These are phyloP conservation scores for Mycena galopus DNA, from an alignment of 768 basidiomycete genomes.

Conservation along the genomic window DNA sequence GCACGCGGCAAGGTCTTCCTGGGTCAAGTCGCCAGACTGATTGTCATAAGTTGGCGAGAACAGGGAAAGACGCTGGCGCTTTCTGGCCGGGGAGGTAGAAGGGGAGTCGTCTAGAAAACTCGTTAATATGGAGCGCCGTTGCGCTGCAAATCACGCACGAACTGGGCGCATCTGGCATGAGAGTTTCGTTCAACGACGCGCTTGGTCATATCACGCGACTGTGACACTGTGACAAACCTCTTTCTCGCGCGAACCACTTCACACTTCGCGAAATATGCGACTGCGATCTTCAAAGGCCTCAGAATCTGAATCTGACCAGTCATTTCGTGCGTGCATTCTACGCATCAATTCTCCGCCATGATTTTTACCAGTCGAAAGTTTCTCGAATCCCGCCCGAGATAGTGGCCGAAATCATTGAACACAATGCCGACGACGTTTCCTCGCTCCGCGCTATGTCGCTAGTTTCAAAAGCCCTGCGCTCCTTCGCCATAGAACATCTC, in stretches of 20 bases:
- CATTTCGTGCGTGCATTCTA: no score
- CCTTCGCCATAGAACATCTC: conserved; percentile 15
- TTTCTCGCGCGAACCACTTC: no score
- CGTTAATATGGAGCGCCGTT: background rate
- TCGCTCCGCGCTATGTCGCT: conserved; percentile 27
- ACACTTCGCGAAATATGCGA: no score
- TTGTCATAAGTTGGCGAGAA: conserved; percentile 73
- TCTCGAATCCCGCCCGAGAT: conserved; percentile 24
- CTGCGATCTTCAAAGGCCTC: no score
- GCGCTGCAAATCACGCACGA: conserved; percentile 6
- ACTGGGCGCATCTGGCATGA: conserved; percentile 14
- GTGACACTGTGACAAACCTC: conserved; percentile 3
- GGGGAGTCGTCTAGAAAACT: conserved; percentile 43
- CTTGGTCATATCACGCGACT: background rate
- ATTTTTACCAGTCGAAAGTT: no score
- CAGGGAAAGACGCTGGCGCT: conserved; percentile 69
- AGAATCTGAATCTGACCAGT: no score
- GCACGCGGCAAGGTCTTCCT: conserved; percentile 67
- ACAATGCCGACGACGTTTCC: conserved; percentile 22
- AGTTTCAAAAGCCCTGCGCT: conserved; percentile 10
- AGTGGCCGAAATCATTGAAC: conserved; percentile 2
- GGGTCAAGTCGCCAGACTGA: conserved; percentile 62
- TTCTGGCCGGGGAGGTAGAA: conserved; percentile 61
- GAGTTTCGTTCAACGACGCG: conserved; percentile 13
- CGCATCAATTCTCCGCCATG: no score